These are phyloP conservation scores for Coprinopsis sp. DNA, from an alignment of 768 basidiomycete species.

Conservation along the genomic window DNA sequence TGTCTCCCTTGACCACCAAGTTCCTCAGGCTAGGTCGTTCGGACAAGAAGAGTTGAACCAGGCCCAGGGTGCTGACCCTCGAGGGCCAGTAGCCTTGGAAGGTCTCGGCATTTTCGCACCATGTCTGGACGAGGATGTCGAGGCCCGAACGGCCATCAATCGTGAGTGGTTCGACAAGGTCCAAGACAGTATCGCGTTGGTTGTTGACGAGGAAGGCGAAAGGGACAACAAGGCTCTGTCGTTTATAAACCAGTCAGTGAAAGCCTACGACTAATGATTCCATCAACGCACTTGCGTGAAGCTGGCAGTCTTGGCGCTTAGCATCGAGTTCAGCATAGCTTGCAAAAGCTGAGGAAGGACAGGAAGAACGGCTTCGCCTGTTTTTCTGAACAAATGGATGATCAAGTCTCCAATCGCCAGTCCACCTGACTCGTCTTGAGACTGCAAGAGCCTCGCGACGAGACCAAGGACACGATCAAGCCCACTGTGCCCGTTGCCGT, in stretches of 20 bases:
- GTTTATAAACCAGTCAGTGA: neutral
- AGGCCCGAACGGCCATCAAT: constrained; percentile 62
- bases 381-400: constrained; percentile 84
- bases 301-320: constrained; percentile 81
- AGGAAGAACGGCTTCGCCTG: constrained; percentile 74
- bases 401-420: constrained; percentile 93
- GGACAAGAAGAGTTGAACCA: constrained; percentile 68
- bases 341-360: constrained; percentile 84
- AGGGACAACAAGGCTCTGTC: constrained; percentile 82
- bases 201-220: constrained; percentile 92
- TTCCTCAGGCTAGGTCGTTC: constrained; percentile 62
- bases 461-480: constrained; percentile 70
- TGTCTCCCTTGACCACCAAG: constrained; percentile 84
- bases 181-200: constrained; percentile 75
- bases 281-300: constrained; percentile 69
- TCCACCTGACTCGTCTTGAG: constrained; percentile 87
- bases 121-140: constrained; percentile 85
- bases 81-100: constrained; percentile 96
- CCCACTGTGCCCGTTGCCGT: constrained; percentile 63
- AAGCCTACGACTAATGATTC: neutral
- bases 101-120: constrained; percentile 93
- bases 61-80: constrained; percentile 77
- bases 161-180: constrained; percentile 65
- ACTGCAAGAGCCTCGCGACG: constrained; percentile 72
- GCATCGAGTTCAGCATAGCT: constrained; percentile 79